phyloP scores from a whole-genome alignment of 345 rosid species.

The Eucalyptus erythrocorys region DNA sequence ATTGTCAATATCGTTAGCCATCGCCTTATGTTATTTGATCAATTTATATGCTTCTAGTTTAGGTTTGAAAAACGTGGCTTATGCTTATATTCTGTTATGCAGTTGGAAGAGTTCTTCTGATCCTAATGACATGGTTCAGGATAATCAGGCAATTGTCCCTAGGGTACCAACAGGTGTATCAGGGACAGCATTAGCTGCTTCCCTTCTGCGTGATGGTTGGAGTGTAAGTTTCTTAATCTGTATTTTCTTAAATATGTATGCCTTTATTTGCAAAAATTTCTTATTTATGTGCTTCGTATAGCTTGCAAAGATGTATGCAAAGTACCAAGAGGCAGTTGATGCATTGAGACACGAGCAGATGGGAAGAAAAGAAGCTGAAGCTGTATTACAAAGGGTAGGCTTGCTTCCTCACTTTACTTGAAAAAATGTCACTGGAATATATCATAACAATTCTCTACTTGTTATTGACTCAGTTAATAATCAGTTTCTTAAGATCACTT shows the following conservation, averaged over 20 bases:
- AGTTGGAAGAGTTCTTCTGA: slow-evolving; percentile 28
- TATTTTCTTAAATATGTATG: background rate
- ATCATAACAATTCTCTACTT: background rate
- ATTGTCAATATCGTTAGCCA: background rate
- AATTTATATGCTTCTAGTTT: background rate
- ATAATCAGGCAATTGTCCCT: slow-evolving; percentile 33
- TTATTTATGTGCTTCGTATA: background rate
- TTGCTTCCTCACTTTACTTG: background rate
- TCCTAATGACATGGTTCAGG: slow-evolving; percentile 30
- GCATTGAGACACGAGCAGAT: slow-evolving; percentile 90
- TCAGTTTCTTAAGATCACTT: background rate
- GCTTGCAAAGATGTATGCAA: slow-evolving; percentile 90
- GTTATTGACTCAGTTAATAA: background rate
- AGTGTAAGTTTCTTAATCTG: slow-evolving; percentile 54
- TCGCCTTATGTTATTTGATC: background rate
- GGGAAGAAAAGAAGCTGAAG: slow-evolving; percentile 93
- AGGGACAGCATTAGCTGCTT: slow-evolving; percentile 93
- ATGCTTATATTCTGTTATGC: background rate
- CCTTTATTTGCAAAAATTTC: background rate
- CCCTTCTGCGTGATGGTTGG: slow-evolving; percentile 97
- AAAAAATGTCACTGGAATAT: background rate
- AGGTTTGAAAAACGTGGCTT: background rate
- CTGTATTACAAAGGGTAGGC: slow-evolving; percentile 74
- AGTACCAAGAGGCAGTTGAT: slow-evolving; percentile 97
- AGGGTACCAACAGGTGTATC: slow-evolving; percentile 86